These are phyloP conservation scores for Sugiyamaella lignohabitans DNA, from an alignment of 805 yeast species.

Conservation along the genomic window DNA sequence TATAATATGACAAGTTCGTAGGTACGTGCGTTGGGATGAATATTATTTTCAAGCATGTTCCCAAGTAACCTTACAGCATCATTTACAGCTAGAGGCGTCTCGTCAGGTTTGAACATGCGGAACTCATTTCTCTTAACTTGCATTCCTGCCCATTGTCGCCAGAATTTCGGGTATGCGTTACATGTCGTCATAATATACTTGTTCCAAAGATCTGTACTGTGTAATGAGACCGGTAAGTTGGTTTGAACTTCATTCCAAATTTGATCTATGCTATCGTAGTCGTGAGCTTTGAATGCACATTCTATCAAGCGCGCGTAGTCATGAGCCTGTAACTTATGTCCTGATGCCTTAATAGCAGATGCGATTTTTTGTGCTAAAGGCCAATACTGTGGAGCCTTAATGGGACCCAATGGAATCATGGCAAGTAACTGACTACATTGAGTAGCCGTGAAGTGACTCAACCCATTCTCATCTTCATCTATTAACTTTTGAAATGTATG, in stretches of 20 bases:
- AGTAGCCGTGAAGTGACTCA: not conserved
- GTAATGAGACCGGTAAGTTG: conserved; percentile 8
- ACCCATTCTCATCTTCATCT: not conserved
- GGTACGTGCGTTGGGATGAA: conserved; percentile 28
- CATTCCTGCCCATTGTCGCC: conserved; percentile 20
- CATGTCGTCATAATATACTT: conserved; percentile 29
- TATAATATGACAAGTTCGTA: conserved; percentile 30
- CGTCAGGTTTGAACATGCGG: conserved; percentile 5
- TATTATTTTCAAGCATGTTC: conserved; percentile 26
- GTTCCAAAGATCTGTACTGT: conserved; percentile 29
- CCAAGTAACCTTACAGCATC: conserved; percentile 22
- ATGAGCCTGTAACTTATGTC: conserved; percentile 15
- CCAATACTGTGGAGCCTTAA: conserved; percentile 18
- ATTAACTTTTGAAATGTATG: no score
- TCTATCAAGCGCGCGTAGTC: conserved; percentile 26
- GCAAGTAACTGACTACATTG: not conserved
- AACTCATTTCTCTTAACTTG: not conserved
- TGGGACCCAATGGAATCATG: not conserved
- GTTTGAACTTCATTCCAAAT: conserved; percentile 25
- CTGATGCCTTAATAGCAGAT: conserved; percentile 16
- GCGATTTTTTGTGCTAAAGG: conserved; percentile 21
- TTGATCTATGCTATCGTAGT: conserved; percentile 17
- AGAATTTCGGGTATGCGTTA: conserved; percentile 24
- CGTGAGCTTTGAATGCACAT: conserved; percentile 25
- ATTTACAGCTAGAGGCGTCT: conserved; percentile 16